Base-by-base conservation (phyloP, 75 land plant genomes). In the Selaginella moellendorffii region DNA sequence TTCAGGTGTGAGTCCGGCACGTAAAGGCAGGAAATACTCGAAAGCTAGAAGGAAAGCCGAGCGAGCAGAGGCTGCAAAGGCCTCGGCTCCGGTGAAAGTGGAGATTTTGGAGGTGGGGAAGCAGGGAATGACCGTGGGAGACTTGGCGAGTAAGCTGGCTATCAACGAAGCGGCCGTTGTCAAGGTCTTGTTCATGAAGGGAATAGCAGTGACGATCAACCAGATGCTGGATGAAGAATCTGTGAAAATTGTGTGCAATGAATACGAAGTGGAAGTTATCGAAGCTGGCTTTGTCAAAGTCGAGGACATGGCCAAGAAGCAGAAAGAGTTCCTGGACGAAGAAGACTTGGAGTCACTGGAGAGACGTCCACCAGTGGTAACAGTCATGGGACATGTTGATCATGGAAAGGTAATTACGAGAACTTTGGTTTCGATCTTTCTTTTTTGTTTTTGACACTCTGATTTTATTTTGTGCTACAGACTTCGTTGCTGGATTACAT, bases 371-470 rank as follows among this genome's bases (percentile, higher is more conserved):
- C 99, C 99, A 54, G 84, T 95, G 24, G 71, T 95, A 2, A 95
- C 99, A 2, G 88, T 95, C 30, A 90, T 95, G 99, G 99, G 99
- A 17, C 99, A 95, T 72, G 99, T 95, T 10, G 99, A 95, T 75
- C 99, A 95, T 81, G 99, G 99, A 52, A 95, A 95, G 96, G 99
- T 89, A 70, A 29, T n/a, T n/a, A n/a, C n/a, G 61, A 46, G 30
- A 17, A 26, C 29, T 26, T 26, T n/a, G n/a, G n/a, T n/a, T n/a
- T 56, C n/a, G 60, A 8, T 20, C 24, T 18, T 18, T 18, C 30
- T 26, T 2, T 31, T 9, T n/a, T 21, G 31, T 71, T 42, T 69
- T 27, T 74, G n/a, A n/a, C n/a, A n/a, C n/a, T n/a, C n/a, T n/a
- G n/a, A n/a, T n/a, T n/a, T n/a, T n/a, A n/a, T n/a, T n/a, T n/a